Evolutionary conservation across 345 rosid genomes (phyloP), one percentile per base, ranked within the genome.

Genomic region (Aquilaria yunnanensis): DNA sequence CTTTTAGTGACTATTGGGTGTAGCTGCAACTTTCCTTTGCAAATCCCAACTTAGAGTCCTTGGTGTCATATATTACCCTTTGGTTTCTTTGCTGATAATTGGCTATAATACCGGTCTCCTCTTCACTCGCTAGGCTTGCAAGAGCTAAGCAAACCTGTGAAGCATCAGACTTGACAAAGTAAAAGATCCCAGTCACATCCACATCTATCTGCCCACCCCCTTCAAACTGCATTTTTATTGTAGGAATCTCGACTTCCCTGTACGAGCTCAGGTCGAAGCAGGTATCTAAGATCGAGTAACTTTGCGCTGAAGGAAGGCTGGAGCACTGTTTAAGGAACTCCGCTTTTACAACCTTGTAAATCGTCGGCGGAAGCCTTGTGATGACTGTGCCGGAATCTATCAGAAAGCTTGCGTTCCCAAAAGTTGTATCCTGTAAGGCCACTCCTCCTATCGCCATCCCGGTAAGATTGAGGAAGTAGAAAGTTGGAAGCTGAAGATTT

Each of bases 301-400:
- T 62, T 5, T 90, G 88, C 9, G 96, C 88, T 10, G 89, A 62
- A 54, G 96, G 97, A 72, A 60, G 77, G 54, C 83, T 81, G 0
- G 88, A 75, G 51, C 87, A 86, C 66, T 83, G 95, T 59, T 78
- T 84, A 73, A 80, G 33, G 73, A 90, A 93, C 78, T 86, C 96
- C 41, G 67, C 77, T 74, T 84, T 87, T 54, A 85, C 49, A 13
- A 81, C 85, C 53, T 65, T 74, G 89, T 93, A 93, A 12, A 87
- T 74, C n/a, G 88, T 65, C 59, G 96, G 96, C 5, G 87, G 96
- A 47, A 93, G 72, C 70, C 98, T 81, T 2, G 88, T 68, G 54
- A 89, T 89, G 32, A 89, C 94, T 0, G 97, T 92, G 62, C 98
- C 97, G 0, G 98, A 93, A 72, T 93, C 98, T 0, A 89, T 85